These are phyloP conservation scores for Batkoa obscura DNA, from an alignment of 371 early-diverging fungal genomes.

Conservation along the genomic window DNA sequence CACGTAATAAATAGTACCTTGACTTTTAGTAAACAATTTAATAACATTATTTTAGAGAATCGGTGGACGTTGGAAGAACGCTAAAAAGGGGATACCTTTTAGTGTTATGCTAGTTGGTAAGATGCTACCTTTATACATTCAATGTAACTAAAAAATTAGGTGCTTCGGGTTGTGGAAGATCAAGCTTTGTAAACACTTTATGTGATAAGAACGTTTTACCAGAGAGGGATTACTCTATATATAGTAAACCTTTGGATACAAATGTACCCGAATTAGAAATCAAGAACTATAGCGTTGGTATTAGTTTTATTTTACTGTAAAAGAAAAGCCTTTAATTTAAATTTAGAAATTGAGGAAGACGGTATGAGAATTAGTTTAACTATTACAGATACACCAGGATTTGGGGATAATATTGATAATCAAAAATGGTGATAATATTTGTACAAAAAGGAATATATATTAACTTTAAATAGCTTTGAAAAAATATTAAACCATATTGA, in stretches of 20 bases:
- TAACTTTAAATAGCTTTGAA: constrained; percentile 26
- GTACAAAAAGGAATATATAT: neutral
- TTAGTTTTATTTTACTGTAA: neutral
- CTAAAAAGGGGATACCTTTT: constrained; percentile 88
- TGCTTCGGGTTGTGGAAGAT: constrained; percentile 87
- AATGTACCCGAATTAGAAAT: constrained; percentile 2
- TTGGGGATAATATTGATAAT: constrained; percentile 83
- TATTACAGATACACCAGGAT: constrained; percentile 93
- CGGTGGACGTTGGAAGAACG: constrained; percentile 71
- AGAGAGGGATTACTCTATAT: constrained; percentile 26
- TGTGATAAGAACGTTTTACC: constrained; percentile 55
- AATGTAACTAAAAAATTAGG: constrained; percentile 19
- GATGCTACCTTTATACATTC: constrained; percentile 8
- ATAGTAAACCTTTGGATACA: neutral
- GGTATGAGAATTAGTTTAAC: constrained; percentile 72
- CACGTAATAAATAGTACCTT: too few species aligned
- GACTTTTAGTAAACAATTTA: too few species aligned
- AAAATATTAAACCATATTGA: constrained; percentile 87
- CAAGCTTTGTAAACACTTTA: constrained; percentile 96
- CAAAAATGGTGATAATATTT: constrained; percentile 33
- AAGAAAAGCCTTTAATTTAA: too few species aligned
- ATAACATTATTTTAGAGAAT: too few species aligned
- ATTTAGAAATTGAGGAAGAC: constrained; percentile 82
- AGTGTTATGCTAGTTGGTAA: constrained; percentile 93
- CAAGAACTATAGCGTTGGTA: constrained; percentile 3